Evolutionary conservation across 2,329 filamentous ascomycete genomes (phyloP).

Genomic region (Aspergillus floridensis): DNA sequence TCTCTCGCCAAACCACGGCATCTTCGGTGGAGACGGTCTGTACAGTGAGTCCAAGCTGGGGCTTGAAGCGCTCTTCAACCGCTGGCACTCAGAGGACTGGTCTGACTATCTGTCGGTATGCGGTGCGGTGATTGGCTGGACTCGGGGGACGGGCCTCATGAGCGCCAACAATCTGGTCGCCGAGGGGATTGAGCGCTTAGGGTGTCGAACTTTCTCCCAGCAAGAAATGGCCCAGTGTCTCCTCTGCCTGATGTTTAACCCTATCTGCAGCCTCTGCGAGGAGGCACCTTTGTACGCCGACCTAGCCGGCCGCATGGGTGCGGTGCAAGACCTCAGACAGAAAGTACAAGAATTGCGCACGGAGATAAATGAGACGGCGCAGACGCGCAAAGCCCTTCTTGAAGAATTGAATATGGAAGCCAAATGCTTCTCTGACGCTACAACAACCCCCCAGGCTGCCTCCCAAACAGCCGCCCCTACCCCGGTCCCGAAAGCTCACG

Average conservation of each 20-base stretch:
- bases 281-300: constrained; percentile 5
- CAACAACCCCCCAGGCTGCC: not conserved
- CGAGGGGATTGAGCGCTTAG: not conserved
- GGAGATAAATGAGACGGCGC: not conserved
- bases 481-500: not conserved
- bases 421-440: not conserved
- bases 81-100: constrained; percentile 7
- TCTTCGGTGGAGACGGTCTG: constrained; percentile 8
- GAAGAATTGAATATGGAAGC: not conserved
- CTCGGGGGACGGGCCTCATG: constrained; percentile 7
- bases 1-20: constrained; percentile 9
- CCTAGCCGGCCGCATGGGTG: constrained; percentile 4
- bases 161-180: constrained; percentile 7
- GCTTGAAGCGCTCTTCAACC: constrained; percentile 5
- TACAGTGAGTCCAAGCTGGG: constrained; percentile 9
- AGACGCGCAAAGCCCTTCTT: not conserved
- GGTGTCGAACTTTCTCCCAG: constrained; percentile 4
- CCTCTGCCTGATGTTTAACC: not conserved
- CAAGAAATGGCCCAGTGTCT: constrained; percentile 5
- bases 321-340: not conserved
- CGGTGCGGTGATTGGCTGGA: constrained; percentile 8
- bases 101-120: constrained; percentile 6
- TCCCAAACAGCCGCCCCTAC: not conserved
- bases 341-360: not conserved
- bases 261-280: not conserved